Conservation (phyloP, 2,329 filamentous ascomycete genomes). For the Hypocreales sp. region DNA sequence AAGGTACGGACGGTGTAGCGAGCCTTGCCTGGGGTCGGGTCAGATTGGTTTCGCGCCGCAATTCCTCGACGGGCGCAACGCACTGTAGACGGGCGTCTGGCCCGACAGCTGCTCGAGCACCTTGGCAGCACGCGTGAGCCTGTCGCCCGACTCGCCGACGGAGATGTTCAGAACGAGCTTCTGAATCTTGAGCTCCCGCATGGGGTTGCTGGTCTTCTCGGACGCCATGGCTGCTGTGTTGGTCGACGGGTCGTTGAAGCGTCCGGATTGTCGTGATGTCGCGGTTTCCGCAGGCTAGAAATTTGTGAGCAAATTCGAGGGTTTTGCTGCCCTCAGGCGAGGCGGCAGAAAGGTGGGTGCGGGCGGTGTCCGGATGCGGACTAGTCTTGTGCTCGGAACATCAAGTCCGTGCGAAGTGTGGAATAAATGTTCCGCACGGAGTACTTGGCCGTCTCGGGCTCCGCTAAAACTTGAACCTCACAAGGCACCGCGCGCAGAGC, state of each 20-base stretch:
- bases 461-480: no score
- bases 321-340: constrained; percentile 24
- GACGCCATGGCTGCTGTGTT: constrained; percentile 32
- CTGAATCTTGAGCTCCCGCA: constrained; percentile 99
- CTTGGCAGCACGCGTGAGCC: constrained; percentile 98
- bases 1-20: constrained; percentile 99
- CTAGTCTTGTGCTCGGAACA: constrained; percentile 9
- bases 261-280: constrained; percentile 14
- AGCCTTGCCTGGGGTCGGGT: constrained; percentile 63
- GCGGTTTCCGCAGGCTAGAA: constrained; percentile 9
- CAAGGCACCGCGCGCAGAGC: no score
- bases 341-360: constrained; percentile 9
- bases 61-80: constrained; percentile 22
- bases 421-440: no score
- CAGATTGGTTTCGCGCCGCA: no score
- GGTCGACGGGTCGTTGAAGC: constrained; percentile 19
- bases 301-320: constrained; percentile 26
- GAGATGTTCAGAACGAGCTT: constrained; percentile 99
- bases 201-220: constrained; percentile 92
- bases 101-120: constrained; percentile 98
- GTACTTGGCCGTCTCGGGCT: no score
- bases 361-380: not conserved
- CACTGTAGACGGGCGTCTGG: constrained; percentile 99
- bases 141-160: constrained; percentile 99
- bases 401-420: no score